Evolutionary conservation across 768 basidiomycete species (phyloP).

Genomic region (Saitozyma sp.): DNA sequence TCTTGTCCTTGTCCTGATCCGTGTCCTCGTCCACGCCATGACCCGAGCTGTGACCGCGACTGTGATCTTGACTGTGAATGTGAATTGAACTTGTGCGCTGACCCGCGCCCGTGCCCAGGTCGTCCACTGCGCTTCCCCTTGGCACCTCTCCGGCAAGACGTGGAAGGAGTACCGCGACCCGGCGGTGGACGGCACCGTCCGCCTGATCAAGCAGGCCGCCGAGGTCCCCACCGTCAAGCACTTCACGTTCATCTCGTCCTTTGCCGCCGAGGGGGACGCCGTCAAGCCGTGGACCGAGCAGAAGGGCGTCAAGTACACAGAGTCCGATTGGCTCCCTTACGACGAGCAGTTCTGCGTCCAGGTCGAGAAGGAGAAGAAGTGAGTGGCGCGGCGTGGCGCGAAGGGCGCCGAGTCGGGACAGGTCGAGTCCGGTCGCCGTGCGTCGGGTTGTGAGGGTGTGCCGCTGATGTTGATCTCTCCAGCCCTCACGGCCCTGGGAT

Average conservation of each 20-base stretch:
- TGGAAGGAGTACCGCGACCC: slow-evolving; percentile 35
- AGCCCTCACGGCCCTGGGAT: too few relatives aligned
- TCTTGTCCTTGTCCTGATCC: too few relatives aligned
- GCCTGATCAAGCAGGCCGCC: slow-evolving; percentile 34
- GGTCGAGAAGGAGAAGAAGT: neutral
- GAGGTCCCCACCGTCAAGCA: slow-evolving; percentile 32
- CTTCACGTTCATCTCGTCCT: slow-evolving; percentile 27
- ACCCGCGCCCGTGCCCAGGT: slow-evolving; percentile 7
- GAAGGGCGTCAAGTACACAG: slow-evolving; percentile 30
- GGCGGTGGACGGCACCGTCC: slow-evolving; percentile 38
- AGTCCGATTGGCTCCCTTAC: slow-evolving; percentile 40
- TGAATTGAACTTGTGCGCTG: neutral
- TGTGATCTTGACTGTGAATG: too few relatives aligned
- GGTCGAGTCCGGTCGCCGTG: too few relatives aligned
- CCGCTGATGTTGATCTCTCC: too few relatives aligned
- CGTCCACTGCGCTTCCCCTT: slow-evolving; percentile 37
- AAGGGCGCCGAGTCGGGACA: too few relatives aligned
- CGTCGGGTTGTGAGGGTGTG: too few relatives aligned
- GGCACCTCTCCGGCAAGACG: slow-evolving; percentile 21
- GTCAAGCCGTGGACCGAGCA: slow-evolving; percentile 20
- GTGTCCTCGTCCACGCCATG: too few relatives aligned
- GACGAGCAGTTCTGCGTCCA: slow-evolving; percentile 20
- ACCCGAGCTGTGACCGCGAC: too few relatives aligned
- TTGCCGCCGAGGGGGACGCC: slow-evolving; percentile 28
- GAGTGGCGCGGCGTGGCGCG: too few relatives aligned